Conservation (phyloP, 441 rosid genomes). For the Erodium moschatum region DNA sequence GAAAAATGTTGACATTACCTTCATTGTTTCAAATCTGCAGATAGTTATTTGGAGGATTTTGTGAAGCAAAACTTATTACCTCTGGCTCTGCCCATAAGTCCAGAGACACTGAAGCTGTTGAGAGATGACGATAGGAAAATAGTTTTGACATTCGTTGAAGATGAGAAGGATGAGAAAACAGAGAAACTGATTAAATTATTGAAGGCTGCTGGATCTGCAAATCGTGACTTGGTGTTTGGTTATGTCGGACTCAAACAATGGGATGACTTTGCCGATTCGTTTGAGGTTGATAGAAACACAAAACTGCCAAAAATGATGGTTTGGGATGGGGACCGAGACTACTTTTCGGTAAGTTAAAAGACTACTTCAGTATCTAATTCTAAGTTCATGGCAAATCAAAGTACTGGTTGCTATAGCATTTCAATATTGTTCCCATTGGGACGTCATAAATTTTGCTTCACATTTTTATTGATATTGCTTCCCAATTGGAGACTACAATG, state of each 20-base stretch:
- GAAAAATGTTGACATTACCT: neutral
- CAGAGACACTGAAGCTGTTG: too few species aligned
- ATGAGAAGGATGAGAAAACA: conserved; percentile 55
- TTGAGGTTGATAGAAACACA: conserved; percentile 36
- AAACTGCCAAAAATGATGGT: conserved; percentile 58
- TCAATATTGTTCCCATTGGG: too few species aligned
- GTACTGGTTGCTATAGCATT: too few species aligned
- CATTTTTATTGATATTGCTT: too few species aligned
- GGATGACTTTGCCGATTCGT: conserved; percentile 66
- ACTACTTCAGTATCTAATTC: too few species aligned
- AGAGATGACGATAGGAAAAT: conserved; percentile 41
- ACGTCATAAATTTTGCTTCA: too few species aligned
- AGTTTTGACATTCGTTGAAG: conserved; percentile 56
- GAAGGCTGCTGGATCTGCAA: conserved; percentile 88
- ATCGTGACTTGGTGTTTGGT: conserved; percentile 77
- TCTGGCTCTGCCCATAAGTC: too few species aligned
- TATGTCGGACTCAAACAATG: conserved; percentile 73
- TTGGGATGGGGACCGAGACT: too few species aligned
- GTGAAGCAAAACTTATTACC: too few species aligned
- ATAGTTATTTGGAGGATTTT: conserved; percentile 47
- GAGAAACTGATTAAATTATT: conserved; percentile 47
- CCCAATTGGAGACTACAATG: too few species aligned
- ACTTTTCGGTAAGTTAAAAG: too few species aligned
- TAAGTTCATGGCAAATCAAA: too few species aligned
- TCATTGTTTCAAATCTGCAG: conserved; percentile 35